Conservation (phyloP, 2,329 filamentous ascomycete genomes). For the Colletotrichum costaricense region DNA sequence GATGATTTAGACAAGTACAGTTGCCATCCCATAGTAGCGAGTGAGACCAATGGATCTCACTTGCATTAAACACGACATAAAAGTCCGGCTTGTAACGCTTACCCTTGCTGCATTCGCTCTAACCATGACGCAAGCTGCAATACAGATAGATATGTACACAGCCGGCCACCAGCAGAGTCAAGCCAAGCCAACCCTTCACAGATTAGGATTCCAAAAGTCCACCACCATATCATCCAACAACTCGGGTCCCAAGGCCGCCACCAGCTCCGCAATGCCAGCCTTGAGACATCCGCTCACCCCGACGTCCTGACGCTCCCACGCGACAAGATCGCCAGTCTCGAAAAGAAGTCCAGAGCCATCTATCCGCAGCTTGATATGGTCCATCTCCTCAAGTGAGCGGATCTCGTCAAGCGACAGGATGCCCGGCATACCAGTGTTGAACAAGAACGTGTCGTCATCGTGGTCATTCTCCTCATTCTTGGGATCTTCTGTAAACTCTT, state of each 20-base stretch:
- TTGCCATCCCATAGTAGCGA: no score
- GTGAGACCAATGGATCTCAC: no score
- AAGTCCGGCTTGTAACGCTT: background rate
- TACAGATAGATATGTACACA: background rate
- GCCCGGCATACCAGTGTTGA: constrained; percentile 75
- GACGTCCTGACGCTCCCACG: constrained; percentile 68
- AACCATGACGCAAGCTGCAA: background rate
- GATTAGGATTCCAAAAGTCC: constrained; percentile 55
- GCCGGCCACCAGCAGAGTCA: background rate
- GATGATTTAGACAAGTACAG: no score
- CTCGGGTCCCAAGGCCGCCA: constrained; percentile 73
- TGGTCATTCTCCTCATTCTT: background rate
- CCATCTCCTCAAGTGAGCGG: constrained; percentile 66
- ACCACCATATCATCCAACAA: constrained; percentile 68
- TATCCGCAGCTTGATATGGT: constrained; percentile 66
- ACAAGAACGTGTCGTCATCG: constrained; percentile 53
- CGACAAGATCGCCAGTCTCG: constrained; percentile 62
- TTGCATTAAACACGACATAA: background rate
- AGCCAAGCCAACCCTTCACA: background rate
- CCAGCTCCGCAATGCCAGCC: constrained; percentile 73
- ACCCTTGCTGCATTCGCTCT: background rate
- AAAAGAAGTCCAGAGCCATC: constrained; percentile 51
- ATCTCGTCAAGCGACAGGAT: constrained; percentile 68
- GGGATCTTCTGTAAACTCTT: constrained; percentile 27
- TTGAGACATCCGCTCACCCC: constrained; percentile 61